Conservation (phyloP, 2,329 filamentous ascomycete genomes). For the Leptographium radiaticola region DNA sequence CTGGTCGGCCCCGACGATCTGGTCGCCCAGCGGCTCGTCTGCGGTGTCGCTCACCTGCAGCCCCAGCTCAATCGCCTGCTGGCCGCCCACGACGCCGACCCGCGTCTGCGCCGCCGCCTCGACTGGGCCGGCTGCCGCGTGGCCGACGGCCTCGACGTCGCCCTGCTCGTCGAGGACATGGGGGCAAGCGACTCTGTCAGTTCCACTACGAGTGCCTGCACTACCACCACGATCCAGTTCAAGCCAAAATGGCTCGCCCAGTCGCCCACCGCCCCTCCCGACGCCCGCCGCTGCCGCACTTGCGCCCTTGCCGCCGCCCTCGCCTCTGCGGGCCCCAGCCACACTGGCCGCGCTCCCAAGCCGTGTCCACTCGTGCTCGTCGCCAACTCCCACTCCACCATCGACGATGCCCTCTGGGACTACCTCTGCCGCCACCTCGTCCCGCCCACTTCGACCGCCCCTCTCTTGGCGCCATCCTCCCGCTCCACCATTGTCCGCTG, state of each 20-base stretch:
- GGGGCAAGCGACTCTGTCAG: conserved; percentile 21
- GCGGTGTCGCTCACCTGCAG: conserved; percentile 29
- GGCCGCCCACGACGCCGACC: conserved; percentile 18
- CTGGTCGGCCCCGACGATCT: conserved; percentile 41
- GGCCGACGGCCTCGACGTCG: conserved; percentile 46
- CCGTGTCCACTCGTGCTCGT: conserved; percentile 12
- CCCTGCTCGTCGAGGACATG: conserved; percentile 66
- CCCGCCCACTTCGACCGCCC: conserved; percentile 12
- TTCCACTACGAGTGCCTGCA: too few relatives aligned
- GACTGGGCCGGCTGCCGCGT: conserved; percentile 34
- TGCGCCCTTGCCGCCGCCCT: conserved; percentile 44
- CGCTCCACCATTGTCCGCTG: conserved; percentile 22
- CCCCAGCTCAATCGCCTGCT: conserved; percentile 40
- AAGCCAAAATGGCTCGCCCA: conserved; percentile 78
- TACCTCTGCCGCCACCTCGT: conserved; percentile 20
- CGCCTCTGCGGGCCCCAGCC: not conserved
- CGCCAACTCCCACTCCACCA: not conserved
- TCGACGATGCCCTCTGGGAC: conserved; percentile 10
- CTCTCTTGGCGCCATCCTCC: conserved; percentile 11
- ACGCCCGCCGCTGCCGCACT: conserved; percentile 56
- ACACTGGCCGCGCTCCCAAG: conserved; percentile 9
- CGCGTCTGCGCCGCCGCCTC: conserved; percentile 19
- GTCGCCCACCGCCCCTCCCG: conserved; percentile 54
- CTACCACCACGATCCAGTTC: conserved; percentile 47
- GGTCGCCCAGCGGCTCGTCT: conserved; percentile 41